phyloP scores from a whole-genome alignment of 768 basidiomycete genomes.

The Phaeotremella skinneri region DNA sequence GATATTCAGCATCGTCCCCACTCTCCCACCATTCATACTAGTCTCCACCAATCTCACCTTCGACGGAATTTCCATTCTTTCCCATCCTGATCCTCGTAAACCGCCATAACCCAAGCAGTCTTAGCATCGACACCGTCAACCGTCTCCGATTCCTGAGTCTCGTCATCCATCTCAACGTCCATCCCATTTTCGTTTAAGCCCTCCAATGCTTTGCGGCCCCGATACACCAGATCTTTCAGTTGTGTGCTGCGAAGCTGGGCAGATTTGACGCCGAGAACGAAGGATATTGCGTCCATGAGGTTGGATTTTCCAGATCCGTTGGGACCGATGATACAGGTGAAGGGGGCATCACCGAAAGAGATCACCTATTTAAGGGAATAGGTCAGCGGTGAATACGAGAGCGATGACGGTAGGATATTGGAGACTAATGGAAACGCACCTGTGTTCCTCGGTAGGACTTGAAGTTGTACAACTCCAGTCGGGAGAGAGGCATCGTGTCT shows the following conservation, averaged over 20 bases:
- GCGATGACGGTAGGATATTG: not conserved
- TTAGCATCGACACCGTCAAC: conserved; percentile 70
- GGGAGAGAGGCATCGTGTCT: conserved; percentile 49
- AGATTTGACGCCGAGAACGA: conserved; percentile 94
- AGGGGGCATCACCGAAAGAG: conserved; percentile 56
- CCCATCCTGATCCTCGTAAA: conserved; percentile 70
- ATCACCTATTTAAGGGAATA: conserved; percentile 60
- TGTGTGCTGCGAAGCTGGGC: conserved; percentile 89
- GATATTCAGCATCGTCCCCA: conserved; percentile 8
- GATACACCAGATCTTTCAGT: conserved; percentile 91
- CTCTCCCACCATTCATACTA: not conserved
- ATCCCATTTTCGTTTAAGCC: conserved; percentile 38
- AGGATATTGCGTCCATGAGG: conserved; percentile 99
- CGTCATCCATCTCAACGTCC: conserved; percentile 49
- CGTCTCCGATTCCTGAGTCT: conserved; percentile 57
- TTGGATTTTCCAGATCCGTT: conserved; percentile 99
- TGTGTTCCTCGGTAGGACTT: conserved; percentile 78
- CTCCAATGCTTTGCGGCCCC: conserved; percentile 60
- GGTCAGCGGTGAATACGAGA: conserved; percentile 38
- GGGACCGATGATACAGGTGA: conserved; percentile 94
- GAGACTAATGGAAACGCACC: conserved; percentile 28
- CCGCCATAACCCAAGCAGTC: conserved; percentile 93
- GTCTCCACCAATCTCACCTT: conserved; percentile 62
- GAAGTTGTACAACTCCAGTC: conserved; percentile 86
- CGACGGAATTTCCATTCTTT: conserved; percentile 90